A percentile compares a stretch with the other conserved stretches of the same genome.
phyloP scores from a whole-genome alignment of 768 basidiomycete genomes.

The Panaeolus papilionaceus region DNA sequence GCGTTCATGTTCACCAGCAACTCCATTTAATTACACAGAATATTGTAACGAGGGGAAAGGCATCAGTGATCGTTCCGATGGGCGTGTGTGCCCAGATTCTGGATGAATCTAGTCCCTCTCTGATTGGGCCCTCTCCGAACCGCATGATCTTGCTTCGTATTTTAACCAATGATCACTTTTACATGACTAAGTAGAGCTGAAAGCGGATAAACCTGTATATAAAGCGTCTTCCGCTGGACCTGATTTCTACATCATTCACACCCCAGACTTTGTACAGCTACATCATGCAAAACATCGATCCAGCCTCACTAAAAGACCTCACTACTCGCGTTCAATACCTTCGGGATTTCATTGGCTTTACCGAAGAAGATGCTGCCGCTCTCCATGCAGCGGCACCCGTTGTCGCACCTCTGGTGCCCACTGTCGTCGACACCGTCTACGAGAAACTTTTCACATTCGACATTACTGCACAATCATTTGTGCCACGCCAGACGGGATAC shows the following conservation, averaged over 20 bases:
- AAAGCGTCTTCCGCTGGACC: background rate
- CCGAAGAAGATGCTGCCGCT: conserved; percentile 45
- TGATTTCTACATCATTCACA: background rate
- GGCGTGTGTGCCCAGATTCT: background rate
- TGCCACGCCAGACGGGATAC: conserved; percentile 47
- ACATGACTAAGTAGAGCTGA: background rate
- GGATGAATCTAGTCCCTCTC: conserved; percentile 8
- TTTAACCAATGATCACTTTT: background rate
- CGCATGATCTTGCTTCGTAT: background rate
- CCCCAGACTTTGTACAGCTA: background rate
- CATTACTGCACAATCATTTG: conserved; percentile 46
- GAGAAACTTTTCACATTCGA: conserved; percentile 49
- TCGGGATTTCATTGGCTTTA: conserved; percentile 52
- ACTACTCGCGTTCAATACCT: conserved; percentile 48
- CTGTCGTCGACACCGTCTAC: conserved; percentile 52
- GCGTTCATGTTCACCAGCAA: background rate
- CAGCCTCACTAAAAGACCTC: conserved; percentile 37
- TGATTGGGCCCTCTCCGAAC: background rate
- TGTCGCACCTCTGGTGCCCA: conserved; percentile 49
- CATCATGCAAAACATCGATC: conserved; percentile 35
- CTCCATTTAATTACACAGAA: too few species aligned
- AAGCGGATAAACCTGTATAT: background rate
- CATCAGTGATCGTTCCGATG: background rate
- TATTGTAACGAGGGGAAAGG: background rate
- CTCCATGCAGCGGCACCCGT: conserved; percentile 46